Evolutionary conservation across 1,284 basidiomycete species (phyloP).

Genomic region (Neonothopanus nambi): DNA sequence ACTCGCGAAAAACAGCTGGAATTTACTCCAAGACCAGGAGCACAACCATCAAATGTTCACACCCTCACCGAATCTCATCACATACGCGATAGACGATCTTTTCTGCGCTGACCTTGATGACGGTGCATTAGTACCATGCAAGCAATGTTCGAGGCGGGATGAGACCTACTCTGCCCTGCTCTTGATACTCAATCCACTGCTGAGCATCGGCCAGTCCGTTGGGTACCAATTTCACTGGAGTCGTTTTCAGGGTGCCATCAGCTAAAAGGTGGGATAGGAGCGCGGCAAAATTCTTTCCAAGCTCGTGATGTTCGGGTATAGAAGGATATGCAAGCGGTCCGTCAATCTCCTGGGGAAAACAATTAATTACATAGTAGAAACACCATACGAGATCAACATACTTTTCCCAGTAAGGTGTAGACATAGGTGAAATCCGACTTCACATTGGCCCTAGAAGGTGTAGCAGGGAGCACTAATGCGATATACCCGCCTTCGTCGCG

Average conservation of each 20-base stretch:
- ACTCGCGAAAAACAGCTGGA: no score
- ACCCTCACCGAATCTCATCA: background rate
- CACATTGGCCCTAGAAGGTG: conserved; percentile 6
- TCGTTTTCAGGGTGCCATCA: conserved; percentile 18
- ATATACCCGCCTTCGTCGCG: conserved; percentile 6
- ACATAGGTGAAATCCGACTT: conserved; percentile 19
- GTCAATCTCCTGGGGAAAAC: background rate
- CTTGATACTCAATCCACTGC: conserved; percentile 22
- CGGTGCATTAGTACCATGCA: background rate
- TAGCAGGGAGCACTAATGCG: conserved; percentile 9
- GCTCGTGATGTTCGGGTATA: conserved; percentile 19
- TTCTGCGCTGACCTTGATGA: conserved; percentile 15
- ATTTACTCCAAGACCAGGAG: no score
- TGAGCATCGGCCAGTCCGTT: conserved; percentile 21
- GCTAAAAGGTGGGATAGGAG: conserved; percentile 17
- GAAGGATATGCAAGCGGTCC: conserved; percentile 6
- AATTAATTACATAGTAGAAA: background rate
- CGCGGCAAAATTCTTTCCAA: conserved; percentile 15
- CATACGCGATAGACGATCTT: conserved; percentile 17
- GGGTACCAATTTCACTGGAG: conserved; percentile 21
- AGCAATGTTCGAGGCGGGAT: background rate
- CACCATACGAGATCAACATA: background rate
- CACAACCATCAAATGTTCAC: no score
- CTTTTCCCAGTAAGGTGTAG: conserved; percentile 22
- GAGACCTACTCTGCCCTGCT: conserved; percentile 19